These are phyloP conservation scores for Erucastrum elatum DNA, from an alignment of 345 rosid species.

Conservation along the genomic window DNA sequence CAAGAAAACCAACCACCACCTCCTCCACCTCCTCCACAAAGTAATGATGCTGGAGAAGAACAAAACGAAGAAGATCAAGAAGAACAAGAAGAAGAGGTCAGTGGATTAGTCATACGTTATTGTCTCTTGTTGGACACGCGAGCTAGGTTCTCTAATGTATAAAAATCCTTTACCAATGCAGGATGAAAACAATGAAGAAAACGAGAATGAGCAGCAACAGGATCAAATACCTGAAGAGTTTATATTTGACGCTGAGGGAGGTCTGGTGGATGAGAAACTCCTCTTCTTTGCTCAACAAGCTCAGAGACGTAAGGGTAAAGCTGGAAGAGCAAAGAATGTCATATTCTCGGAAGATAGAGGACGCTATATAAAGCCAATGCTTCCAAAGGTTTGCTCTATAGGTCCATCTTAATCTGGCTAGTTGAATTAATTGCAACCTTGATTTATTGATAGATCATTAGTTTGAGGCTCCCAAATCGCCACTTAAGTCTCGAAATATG, in stretches of 20 bases:
- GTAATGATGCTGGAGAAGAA: conserved; percentile 74
- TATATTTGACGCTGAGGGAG: conserved; percentile 98
- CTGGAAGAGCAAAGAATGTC: conserved; percentile 97
- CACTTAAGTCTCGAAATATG: neutral
- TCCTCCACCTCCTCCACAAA: conserved; percentile 96
- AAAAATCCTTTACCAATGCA: conserved; percentile 36
- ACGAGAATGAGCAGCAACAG: conserved; percentile 89
- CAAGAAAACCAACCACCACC: conserved; percentile 91
- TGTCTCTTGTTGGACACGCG: neutral
- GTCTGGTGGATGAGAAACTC: conserved; percentile 95
- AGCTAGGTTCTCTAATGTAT: conserved; percentile 23
- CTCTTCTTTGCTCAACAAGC: conserved; percentile 98
- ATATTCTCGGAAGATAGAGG: conserved; percentile 98
- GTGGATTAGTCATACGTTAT: conserved; percentile 11
- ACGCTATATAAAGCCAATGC: conserved; percentile 95
- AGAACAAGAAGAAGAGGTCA: conserved; percentile 47
- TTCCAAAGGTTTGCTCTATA: conserved; percentile 71
- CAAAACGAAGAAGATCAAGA: conserved; percentile 88
- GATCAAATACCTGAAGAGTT: conserved; percentile 95
- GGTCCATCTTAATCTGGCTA: conserved; percentile 14
- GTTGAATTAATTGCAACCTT: neutral
- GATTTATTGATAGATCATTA: neutral
- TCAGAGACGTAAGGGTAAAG: conserved; percentile 82
- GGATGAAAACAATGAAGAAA: conserved; percentile 82
- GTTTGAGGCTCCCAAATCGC: neutral